Evolutionary conservation across 257 asterid genomes (phyloP), one percentile per base, ranked within the genome.

Genomic region (Cynanchum wilfordii): DNA sequence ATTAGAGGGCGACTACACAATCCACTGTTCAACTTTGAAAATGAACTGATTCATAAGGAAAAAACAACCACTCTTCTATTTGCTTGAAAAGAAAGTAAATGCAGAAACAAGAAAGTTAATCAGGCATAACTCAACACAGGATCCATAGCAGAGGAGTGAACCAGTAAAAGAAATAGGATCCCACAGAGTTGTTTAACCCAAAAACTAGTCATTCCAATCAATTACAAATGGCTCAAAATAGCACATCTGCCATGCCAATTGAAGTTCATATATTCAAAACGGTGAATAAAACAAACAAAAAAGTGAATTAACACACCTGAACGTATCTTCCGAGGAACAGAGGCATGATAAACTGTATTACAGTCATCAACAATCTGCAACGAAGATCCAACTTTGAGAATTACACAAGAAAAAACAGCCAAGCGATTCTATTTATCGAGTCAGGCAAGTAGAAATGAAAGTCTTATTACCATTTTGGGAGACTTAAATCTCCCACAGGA

Each of bases 261-360:
- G 54, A 70, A 63, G 52, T 66, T 56, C 57, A 38, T 12, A 22
- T 44, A 19, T 36, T 30, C 51, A 73, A 62, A 66, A 24, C 33
- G 74, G 66, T 67, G 74, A 50, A 50, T 50, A 50, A 54, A 54
- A n/a, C 7, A 5, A 54, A n/a, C 22, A 20, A 54, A 20, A 20
- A 24, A 2, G 25, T 5, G 59, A 49, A 68, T 20, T 52, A 67
- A 47, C 90, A 50, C 70, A 90, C 98, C 93, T 70, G 98, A 89
- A 10, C 98, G 89, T 44, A 78, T 75, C 82, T 88, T 93, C 85
- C 87, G 79, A 30, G 98, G 98, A 84, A 93, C 91, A 27, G 85
- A 75, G 66, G 86, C 80, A 76, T 82, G 83, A 80, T 79, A 60
- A 51, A 77, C 88, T n/a, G 80, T 79, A 78, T 75, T 81, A 76